Conservation (phyloP, 257 asterid genomes). For the Jaltomata sinuosa region DNA sequence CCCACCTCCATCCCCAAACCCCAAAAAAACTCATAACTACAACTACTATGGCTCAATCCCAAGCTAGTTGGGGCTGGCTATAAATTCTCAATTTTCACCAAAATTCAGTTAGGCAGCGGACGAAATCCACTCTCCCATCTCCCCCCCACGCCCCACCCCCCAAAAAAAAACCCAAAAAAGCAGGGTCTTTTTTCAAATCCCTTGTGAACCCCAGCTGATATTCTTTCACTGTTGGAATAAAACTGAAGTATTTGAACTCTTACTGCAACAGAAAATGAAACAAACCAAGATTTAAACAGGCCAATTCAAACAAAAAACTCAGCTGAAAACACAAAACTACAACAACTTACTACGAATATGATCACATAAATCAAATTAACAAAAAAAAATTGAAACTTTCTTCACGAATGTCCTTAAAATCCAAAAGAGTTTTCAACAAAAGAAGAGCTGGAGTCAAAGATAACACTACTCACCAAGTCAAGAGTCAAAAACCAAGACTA, state of each 20-base stretch:
- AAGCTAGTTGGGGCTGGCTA: not conserved
- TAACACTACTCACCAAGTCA: not conserved
- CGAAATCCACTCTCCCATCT: too few species aligned
- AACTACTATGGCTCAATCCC: too few species aligned
- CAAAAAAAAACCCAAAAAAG: not conserved
- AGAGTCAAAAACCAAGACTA: not conserved
- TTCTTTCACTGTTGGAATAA: not conserved
- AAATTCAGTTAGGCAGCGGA: not conserved
- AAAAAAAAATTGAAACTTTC: not conserved
- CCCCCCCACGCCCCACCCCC: too few species aligned
- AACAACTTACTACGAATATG: not conserved
- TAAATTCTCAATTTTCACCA: not conserved
- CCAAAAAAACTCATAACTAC: not conserved
- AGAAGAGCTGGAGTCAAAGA: not conserved
- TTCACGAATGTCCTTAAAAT: not conserved
- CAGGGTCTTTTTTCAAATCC: not conserved
- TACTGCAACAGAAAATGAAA: not conserved
- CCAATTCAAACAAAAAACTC: not conserved
- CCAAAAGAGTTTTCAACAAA: not conserved
- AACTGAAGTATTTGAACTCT: not conserved
- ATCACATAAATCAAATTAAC: not conserved
- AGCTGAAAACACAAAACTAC: not conserved
- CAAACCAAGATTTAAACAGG: not conserved
- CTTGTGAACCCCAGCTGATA: not conserved
- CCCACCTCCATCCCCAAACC: not conserved